Evolutionary conservation across 2,329 filamentous ascomycete species (phyloP).

Genomic region (Calonectria leucothoes): DNA sequence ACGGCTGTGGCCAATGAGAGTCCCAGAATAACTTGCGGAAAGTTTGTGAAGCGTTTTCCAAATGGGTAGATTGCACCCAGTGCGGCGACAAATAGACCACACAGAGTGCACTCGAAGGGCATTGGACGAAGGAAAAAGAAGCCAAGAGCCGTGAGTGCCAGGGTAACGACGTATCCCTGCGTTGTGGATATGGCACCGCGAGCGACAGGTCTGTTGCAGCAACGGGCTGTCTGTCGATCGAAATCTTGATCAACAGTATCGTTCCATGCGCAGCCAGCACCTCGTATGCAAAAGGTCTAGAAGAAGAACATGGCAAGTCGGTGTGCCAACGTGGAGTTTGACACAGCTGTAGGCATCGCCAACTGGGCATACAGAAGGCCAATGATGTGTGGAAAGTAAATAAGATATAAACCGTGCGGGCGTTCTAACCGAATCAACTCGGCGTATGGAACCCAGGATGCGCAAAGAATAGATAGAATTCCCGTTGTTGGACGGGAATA

Average conservation of each 20-base stretch:
- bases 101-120: slow-evolving; percentile 33
- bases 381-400: slow-evolving; percentile 61
- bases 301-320: slow-evolving; percentile 53
- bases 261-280: slow-evolving; percentile 61
- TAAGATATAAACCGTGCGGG: slow-evolving; percentile 61
- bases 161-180: slow-evolving; percentile 48
- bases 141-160: not conserved
- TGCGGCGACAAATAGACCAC: slow-evolving; percentile 55
- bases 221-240: slow-evolving; percentile 63
- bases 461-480: slow-evolving; percentile 56
- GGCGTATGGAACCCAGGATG: slow-evolving; percentile 64
- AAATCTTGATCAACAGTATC: slow-evolving; percentile 65
- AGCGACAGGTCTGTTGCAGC: slow-evolving; percentile 58
- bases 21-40: slow-evolving; percentile 63
- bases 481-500: slow-evolving; percentile 59
- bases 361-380: slow-evolving; percentile 58
- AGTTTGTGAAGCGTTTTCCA: slow-evolving; percentile 64
- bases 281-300: slow-evolving; percentile 58
- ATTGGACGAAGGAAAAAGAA: slow-evolving; percentile 9
- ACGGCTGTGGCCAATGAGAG: slow-evolving; percentile 56
- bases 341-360: slow-evolving; percentile 50
- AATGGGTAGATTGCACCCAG: slow-evolving; percentile 61
- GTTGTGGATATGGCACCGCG: slow-evolving; percentile 59
- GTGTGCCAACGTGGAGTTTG: slow-evolving; percentile 22
- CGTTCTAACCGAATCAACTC: slow-evolving; percentile 65